Conservation (phyloP, 2,329 filamentous ascomycete genomes). For the Xylaria sp. region DNA sequence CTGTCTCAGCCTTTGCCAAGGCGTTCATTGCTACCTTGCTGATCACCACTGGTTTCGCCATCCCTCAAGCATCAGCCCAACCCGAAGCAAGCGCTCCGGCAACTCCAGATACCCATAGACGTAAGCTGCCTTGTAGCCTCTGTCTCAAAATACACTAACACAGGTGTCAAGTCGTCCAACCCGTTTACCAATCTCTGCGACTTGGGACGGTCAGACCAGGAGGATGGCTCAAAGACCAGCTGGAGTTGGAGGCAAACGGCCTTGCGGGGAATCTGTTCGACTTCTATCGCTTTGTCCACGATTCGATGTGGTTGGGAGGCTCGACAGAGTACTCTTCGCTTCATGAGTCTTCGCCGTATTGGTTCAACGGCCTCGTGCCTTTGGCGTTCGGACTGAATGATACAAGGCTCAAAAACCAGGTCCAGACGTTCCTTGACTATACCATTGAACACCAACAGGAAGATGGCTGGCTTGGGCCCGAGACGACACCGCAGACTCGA, state of each 20-base stretch:
- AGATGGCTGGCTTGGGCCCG: constrained; percentile 63
- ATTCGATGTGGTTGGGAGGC: constrained; percentile 56
- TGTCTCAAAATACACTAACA: constrained; percentile 9
- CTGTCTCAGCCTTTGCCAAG: constrained; percentile 19
- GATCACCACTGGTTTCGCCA: constrained; percentile 5
- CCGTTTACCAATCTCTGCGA: constrained; percentile 30
- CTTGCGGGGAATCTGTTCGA: constrained; percentile 44
- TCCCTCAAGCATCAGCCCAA: constrained; percentile 18
- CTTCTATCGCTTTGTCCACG: constrained; percentile 58
- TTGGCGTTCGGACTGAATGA: constrained; percentile 56
- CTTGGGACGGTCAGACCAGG: constrained; percentile 35
- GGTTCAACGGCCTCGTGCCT: constrained; percentile 61
- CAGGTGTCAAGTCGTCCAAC: constrained; percentile 31
- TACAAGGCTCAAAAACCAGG: constrained; percentile 51
- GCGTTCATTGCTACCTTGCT: constrained; percentile 16
- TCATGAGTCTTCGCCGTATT: constrained; percentile 60
- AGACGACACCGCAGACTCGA: constrained; percentile 44
- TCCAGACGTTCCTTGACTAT: constrained; percentile 47
- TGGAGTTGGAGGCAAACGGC: constrained; percentile 30
- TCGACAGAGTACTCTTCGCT: constrained; percentile 53
- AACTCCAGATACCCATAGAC: constrained; percentile 10
- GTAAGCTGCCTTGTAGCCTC: constrained; percentile 6
- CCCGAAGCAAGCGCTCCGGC: not conserved
- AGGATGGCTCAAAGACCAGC: constrained; percentile 36
- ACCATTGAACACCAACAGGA: constrained; percentile 51